Evolutionary conservation across 306 rosid genomes (phyloP).

Genomic region (Castanopsis chinensis): DNA sequence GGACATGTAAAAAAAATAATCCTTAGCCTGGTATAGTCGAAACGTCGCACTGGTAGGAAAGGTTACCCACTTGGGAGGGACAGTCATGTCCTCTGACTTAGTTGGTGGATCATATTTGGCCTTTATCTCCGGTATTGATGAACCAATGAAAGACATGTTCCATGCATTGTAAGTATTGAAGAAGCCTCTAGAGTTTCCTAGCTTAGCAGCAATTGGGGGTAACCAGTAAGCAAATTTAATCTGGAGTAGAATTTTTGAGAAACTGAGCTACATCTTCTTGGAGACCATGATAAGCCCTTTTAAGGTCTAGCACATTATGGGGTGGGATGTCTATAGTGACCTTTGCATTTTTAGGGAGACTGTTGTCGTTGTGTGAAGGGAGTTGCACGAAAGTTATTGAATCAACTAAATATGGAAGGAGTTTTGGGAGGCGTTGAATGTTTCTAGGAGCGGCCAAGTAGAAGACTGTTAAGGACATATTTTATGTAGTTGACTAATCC

Average conservation of each 20-base stretch:
- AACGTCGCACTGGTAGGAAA: slow-evolving; percentile 7
- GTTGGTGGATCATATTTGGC: background rate
- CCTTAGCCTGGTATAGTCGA: background rate
- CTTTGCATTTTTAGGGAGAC: slow-evolving; percentile 38
- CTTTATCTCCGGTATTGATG: no score
- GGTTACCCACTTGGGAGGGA: slow-evolving; percentile 24
- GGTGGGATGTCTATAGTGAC: slow-evolving; percentile 45
- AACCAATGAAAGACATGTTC: background rate
- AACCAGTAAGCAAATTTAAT: slow-evolving; percentile 36
- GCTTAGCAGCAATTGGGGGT: background rate
- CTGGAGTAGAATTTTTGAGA: slow-evolving; percentile 24
- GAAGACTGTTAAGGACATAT: no score
- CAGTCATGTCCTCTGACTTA: background rate
- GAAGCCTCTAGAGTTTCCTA: slow-evolving; percentile 21
- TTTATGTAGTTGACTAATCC: no score
- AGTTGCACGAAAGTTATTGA: slow-evolving; percentile 33
- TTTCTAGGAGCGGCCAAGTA: slow-evolving; percentile 48
- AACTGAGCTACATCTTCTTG: background rate
- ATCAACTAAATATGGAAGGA: slow-evolving; percentile 28
- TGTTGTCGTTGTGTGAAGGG: slow-evolving; percentile 26
- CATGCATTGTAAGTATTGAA: slow-evolving; percentile 25
- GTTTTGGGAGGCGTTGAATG: slow-evolving; percentile 50
- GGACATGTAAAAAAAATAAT: no score
- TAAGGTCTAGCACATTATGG: slow-evolving; percentile 35
- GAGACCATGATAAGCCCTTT: slow-evolving; percentile 36